Evolutionary conservation across 345 rosid species (phyloP).

Genomic region (Citrus hindsii): DNA sequence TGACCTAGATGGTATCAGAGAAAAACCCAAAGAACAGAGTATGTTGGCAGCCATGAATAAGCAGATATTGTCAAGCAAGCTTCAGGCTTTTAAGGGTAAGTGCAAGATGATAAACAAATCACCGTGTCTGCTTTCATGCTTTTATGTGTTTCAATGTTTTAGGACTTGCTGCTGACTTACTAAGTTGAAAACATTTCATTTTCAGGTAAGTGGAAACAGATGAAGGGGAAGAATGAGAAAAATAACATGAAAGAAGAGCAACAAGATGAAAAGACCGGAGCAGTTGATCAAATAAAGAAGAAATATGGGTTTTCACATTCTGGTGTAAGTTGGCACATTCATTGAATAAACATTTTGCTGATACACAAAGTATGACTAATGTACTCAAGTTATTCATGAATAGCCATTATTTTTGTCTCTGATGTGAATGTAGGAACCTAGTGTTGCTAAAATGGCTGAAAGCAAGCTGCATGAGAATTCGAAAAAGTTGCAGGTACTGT

Average conservation of each 20-base stretch:
- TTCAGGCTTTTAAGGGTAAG: constrained; percentile 66
- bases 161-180: neutral
- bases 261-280: constrained; percentile 42
- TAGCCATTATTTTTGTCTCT: neutral
- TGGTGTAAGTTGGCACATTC: constrained; percentile 41
- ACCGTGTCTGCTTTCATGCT: neutral
- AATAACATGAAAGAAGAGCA: constrained; percentile 17
- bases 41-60: constrained; percentile 59
- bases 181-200: neutral
- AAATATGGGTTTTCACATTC: constrained; percentile 73
- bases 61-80: constrained; percentile 65
- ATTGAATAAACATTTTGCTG: neutral
- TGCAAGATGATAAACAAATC: neutral
- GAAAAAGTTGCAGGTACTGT: constrained; percentile 66
- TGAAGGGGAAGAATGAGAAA: constrained; percentile 69
- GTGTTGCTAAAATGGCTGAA: constrained; percentile 75
- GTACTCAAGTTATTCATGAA: neutral
- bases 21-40: constrained; percentile 67
- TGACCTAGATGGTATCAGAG: constrained; percentile 51
- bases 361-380: neutral
- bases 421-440: constrained; percentile 49
- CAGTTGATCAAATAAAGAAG: constrained; percentile 85
- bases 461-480: constrained; percentile 79
- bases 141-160: neutral
- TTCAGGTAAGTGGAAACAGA: constrained; percentile 66